Base-by-base conservation (phyloP, 2,329 filamentous ascomycete species). In the Fusarium nodosum region DNA sequence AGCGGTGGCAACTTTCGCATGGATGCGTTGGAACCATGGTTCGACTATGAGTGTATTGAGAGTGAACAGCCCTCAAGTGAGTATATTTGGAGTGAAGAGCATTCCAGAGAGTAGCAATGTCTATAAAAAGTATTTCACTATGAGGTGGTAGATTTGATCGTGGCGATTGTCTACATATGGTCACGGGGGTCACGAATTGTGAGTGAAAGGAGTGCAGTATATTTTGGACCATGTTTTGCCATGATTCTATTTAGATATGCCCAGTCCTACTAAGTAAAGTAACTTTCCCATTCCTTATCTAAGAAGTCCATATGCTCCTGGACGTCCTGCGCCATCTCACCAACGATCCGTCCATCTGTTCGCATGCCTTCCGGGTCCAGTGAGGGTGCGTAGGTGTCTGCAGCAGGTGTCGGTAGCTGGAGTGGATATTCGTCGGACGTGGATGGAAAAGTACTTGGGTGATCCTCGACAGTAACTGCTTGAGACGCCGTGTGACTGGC, bases 381-480 rank as follows among this genome's bases (percentile, higher is more conserved):
- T 20, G 11, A 12, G 8, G 9, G 3, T n/a, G 5, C 18, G 18
- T 38, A 4, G 5, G 34, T 11, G n/a, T 39, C 36, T 39, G 36
- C 36, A 39, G 39, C 13, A 24, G 39, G 39, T 24, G 39, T 41
- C 15, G 39, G 39, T 15, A 41, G 39, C 2, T 41, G 20, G 5
- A 41, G 39, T 7, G 39, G 39, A 4, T 9, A 22, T 20, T 42
- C 22, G 3, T 24, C 8, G 0, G 13, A 8, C 3, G 0, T 8
- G 0, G 6, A 24, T 24, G 22, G 4, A 11, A 1, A 2, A 22
- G 7, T 15, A 0, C 8, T 42, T 24, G 20, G 13, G 1, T 6
- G 13, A 5, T 3, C 0, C 0, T 24, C 22, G 16, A 3, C 8
- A 6, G 0, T 6, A 15, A 3, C 13, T 24, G 20, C 4, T 1